Conservation (phyloP, 129 eudicot genomes). For the Escallonia rubra region DNA sequence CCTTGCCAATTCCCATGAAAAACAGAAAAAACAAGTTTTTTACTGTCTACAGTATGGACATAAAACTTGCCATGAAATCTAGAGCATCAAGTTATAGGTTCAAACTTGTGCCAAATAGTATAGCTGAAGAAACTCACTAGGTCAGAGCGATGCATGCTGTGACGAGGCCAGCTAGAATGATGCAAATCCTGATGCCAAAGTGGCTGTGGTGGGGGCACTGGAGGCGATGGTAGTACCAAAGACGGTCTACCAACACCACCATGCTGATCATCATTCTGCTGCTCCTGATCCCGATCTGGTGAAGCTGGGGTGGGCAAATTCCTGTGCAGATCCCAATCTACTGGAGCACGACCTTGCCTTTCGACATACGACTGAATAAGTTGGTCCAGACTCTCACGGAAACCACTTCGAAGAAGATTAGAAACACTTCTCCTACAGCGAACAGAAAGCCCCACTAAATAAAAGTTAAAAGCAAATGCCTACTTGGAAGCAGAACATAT, state of each 20-base stretch:
- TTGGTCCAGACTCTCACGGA: slow-evolving; percentile 93
- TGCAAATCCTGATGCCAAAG: slow-evolving; percentile 93
- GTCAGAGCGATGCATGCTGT: slow-evolving; percentile 88
- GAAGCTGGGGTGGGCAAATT: slow-evolving; percentile 69
- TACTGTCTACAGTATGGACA: too few relatives aligned
- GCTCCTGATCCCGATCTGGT: slow-evolving; percentile 54
- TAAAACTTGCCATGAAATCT: too few relatives aligned
- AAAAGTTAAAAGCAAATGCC: background rate
- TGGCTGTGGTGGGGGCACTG: slow-evolving; percentile 97
- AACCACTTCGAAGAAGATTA: slow-evolving; percentile 92
- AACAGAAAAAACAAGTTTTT: too few relatives aligned
- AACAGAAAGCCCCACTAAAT: slow-evolving; percentile 1
- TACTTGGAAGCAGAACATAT: background rate
- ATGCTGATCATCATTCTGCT: slow-evolving; percentile 49
- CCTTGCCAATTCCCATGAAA: too few relatives aligned
- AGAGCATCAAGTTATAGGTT: background rate
- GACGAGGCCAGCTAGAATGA: slow-evolving; percentile 91
- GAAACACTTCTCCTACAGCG: slow-evolving; percentile 94
- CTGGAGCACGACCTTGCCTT: slow-evolving; percentile 84
- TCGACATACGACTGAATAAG: slow-evolving; percentile 91
- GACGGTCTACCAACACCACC: slow-evolving; percentile 65
- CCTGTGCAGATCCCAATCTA: slow-evolving; percentile 93
- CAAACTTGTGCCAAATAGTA: background rate
- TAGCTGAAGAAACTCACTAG: slow-evolving; percentile 42
- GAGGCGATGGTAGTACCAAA: slow-evolving; percentile 70